phyloP scores from a whole-genome alignment of 2,329 filamentous ascomycete species.

The Colletotrichum magnum region DNA sequence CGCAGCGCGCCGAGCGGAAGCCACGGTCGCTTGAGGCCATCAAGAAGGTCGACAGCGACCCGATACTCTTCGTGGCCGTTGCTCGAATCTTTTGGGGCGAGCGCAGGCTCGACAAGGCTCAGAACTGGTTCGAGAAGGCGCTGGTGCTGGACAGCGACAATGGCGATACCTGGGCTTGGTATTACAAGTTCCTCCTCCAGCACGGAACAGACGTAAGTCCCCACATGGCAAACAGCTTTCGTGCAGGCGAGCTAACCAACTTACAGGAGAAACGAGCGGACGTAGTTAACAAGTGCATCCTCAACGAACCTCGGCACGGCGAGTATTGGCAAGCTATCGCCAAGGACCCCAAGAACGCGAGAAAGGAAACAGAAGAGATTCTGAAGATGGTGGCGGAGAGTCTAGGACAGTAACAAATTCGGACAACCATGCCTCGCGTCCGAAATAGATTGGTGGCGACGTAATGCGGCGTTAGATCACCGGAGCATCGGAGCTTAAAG shows the following conservation, averaged over 20 bases:
- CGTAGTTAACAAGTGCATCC: slow-evolving; percentile 83
- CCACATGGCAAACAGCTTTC: not conserved
- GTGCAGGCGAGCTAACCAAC: not conserved
- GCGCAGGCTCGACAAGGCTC: slow-evolving; percentile 90
- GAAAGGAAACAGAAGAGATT: slow-evolving; percentile 83
- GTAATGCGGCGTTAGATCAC: not conserved
- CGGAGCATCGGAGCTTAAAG: not conserved
- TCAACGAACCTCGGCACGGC: slow-evolving; percentile 91
- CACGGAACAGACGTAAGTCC: slow-evolving; percentile 80
- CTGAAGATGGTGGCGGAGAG: slow-evolving; percentile 80
- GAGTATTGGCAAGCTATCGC: slow-evolving; percentile 90
- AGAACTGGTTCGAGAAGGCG: slow-evolving; percentile 98
- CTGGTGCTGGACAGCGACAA: slow-evolving; percentile 87
- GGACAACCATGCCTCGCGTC: slow-evolving; percentile 8
- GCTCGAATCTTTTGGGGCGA: slow-evolving; percentile 98
- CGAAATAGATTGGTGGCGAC: not conserved
- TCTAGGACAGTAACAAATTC: slow-evolving; percentile 48
- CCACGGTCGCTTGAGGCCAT: slow-evolving; percentile 93
- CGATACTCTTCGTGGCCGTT: slow-evolving; percentile 89
- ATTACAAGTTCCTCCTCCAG: slow-evolving; percentile 91
- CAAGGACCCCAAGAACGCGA: slow-evolving; percentile 88
- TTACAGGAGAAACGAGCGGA: slow-evolving; percentile 84
- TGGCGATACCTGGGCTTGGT: slow-evolving; percentile 98
- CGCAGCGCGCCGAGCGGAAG: slow-evolving; percentile 92
- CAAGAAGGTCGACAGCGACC: slow-evolving; percentile 95